These are phyloP conservation scores for Vinca minor DNA, from an alignment of 257 asterid genomes.

Conservation along the genomic window DNA sequence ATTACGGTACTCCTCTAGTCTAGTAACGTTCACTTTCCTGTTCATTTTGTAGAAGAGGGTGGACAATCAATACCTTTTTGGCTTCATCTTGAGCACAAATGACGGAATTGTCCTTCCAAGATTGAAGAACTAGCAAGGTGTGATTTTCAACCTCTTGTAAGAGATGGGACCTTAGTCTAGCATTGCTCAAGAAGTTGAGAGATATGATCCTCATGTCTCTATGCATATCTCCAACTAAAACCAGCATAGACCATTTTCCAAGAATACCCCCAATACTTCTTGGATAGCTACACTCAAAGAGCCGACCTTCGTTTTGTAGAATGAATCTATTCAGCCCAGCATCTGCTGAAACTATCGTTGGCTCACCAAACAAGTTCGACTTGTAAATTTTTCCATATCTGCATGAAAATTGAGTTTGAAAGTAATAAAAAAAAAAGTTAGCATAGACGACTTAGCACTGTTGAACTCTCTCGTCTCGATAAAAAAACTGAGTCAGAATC, in stretches of 20 bases:
- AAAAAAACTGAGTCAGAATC: too few relatives aligned
- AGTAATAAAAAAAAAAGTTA: too few relatives aligned
- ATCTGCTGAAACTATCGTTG: conserved; percentile 78
- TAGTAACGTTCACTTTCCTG: too few relatives aligned
- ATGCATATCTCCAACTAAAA: conserved; percentile 88
- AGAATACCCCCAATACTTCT: conserved; percentile 91
- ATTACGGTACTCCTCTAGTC: too few relatives aligned
- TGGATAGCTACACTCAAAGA: conserved; percentile 88
- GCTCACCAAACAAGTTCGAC: conserved; percentile 77
- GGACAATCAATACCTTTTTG: too few relatives aligned
- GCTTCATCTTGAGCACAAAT: conserved; percentile 82
- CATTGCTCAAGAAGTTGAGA: conserved; percentile 66
- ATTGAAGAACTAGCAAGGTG: conserved; percentile 56
- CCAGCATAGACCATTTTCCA: conserved; percentile 95
- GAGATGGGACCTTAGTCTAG: conserved; percentile 63
- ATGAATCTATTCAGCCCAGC: conserved; percentile 70
- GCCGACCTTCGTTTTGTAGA: conserved; percentile 66
- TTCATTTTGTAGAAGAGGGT: too few relatives aligned
- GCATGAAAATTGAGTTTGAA: neutral
- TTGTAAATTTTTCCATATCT: conserved; percentile 82
- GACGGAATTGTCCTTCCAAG: conserved; percentile 49
- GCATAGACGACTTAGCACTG: too few relatives aligned
- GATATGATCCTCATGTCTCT: conserved; percentile 80
- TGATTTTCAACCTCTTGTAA: conserved; percentile 66
- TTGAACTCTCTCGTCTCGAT: too few relatives aligned